Evolutionary conservation across 2,329 filamentous ascomycete species (phyloP).

Genomic region (Aschersonia sp.): DNA sequence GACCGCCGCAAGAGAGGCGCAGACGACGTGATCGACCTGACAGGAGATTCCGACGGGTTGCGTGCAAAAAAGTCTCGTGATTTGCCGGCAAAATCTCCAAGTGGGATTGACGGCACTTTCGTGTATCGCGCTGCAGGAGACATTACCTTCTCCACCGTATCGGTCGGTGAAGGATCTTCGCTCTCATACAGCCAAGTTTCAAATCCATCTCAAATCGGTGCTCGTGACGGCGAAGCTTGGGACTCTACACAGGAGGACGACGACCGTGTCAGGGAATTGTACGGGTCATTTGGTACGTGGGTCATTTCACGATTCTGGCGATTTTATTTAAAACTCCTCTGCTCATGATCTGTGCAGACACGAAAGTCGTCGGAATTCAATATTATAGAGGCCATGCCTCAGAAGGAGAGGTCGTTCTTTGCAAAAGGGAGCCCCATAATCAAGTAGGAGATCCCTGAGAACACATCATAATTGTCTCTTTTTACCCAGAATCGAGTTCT

Average conservation of each 20-base stretch:
- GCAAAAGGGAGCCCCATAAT: slow-evolving; percentile 53
- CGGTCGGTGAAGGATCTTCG: slow-evolving; percentile 3
- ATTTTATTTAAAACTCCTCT: background rate
- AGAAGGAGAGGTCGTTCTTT: slow-evolving; percentile 45
- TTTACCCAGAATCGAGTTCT: no score
- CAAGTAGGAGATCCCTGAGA: slow-evolving; percentile 15
- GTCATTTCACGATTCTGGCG: background rate
- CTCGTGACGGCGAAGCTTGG: slow-evolving; percentile 22
- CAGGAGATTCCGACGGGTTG: slow-evolving; percentile 15
- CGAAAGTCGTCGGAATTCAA: slow-evolving; percentile 35
- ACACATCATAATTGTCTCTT: no score
- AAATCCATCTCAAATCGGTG: slow-evolving; percentile 1
- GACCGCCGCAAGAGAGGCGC: slow-evolving; percentile 18
- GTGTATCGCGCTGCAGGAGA: no score
- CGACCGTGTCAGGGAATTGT: slow-evolving; percentile 26
- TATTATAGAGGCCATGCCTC: slow-evolving; percentile 52
- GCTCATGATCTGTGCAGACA: slow-evolving; percentile 14
- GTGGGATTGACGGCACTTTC: no score
- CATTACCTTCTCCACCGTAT: no score
- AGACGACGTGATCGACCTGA: slow-evolving; percentile 24
- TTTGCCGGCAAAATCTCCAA: slow-evolving; percentile 1
- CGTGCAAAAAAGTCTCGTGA: slow-evolving; percentile 13
- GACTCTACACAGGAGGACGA: slow-evolving; percentile 30
- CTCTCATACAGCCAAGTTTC: slow-evolving; percentile 2
- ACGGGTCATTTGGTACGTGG: slow-evolving; percentile 28